phyloP scores from a whole-genome alignment of 1,284 basidiomycete genomes.

The Ganoderma lingzhi region DNA sequence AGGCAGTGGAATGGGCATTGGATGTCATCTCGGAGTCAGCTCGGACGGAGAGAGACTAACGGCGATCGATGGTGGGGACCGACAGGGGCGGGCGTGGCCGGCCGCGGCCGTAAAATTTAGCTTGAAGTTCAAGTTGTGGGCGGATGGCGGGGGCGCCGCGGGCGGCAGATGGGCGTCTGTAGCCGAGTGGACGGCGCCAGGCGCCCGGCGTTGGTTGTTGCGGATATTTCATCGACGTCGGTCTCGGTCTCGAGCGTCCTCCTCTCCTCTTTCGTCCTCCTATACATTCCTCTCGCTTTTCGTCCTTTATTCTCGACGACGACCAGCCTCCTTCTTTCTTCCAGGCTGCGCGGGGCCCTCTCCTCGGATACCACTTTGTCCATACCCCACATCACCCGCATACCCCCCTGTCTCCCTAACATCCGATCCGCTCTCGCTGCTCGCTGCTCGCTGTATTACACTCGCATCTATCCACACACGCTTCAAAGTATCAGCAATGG shows the following conservation, averaged over 20 bases:
- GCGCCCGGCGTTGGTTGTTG: slow-evolving; percentile 11
- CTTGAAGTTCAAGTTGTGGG: slow-evolving; percentile 16
- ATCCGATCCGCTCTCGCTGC: slow-evolving; percentile 36
- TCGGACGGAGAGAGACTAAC: not conserved
- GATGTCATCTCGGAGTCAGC: slow-evolving; percentile 9
- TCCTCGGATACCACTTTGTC: slow-evolving; percentile 48
- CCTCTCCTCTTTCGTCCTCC: slow-evolving; percentile 32
- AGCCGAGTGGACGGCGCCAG: slow-evolving; percentile 7
- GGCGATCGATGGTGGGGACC: slow-evolving; percentile 19
- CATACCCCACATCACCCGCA: slow-evolving; percentile 46
- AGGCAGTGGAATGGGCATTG: slow-evolving; percentile 4
- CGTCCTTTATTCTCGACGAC: slow-evolving; percentile 42
- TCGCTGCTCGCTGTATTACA: slow-evolving; percentile 42
- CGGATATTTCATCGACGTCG: slow-evolving; percentile 32
- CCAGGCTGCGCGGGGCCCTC: slow-evolving; percentile 42
- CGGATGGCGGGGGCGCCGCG: not conserved
- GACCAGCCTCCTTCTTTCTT: slow-evolving; percentile 38
- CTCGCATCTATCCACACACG: slow-evolving; percentile 39
- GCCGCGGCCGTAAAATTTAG: slow-evolving; percentile 23
- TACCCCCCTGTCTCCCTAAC: slow-evolving; percentile 49
- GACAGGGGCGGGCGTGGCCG: slow-evolving; percentile 19
- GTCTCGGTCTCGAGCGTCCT: slow-evolving; percentile 6
- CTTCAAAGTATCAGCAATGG: slow-evolving; percentile 62
- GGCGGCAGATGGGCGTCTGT: not conserved
- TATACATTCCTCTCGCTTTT: slow-evolving; percentile 39